Evolutionary conservation across 768 basidiomycete genomes (phyloP).

Genomic region (Hypholoma sublateritium): DNA sequence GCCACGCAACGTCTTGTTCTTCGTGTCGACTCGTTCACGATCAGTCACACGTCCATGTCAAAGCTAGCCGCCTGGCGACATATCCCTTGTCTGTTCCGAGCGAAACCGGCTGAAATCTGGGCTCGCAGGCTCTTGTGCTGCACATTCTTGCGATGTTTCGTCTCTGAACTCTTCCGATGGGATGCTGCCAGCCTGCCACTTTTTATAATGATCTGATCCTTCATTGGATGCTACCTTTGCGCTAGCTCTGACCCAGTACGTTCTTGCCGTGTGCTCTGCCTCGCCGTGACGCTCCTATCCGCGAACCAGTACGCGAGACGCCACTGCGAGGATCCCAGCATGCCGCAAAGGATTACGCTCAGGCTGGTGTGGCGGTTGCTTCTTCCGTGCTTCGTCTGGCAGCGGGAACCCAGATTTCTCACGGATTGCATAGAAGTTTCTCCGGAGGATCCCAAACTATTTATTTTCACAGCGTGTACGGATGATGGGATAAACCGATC

Average conservation of each 20-base stretch:
- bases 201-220: background rate
- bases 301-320: background rate
- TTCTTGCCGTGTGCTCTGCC: background rate
- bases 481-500: constrained; percentile 30
- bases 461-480: constrained; percentile 10
- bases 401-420: constrained; percentile 9
- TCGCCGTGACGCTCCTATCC: background rate
- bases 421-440: constrained; percentile 22
- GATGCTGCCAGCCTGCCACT: background rate
- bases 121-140: background rate
- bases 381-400: background rate
- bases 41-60: constrained; percentile 20
- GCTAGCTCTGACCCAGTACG: background rate
- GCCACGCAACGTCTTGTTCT: constrained; percentile 7
- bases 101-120: constrained; percentile 2
- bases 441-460: constrained; percentile 20
- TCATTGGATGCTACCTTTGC: background rate
- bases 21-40: background rate
- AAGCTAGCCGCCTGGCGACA: constrained; percentile 12
- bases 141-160: background rate
- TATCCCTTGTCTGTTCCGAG: constrained; percentile 8
- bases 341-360: constrained; percentile 4
- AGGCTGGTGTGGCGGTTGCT: constrained; percentile 1
- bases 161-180: no score
- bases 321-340: background rate